phyloP scores from a whole-genome alignment of 2,329 filamentous ascomycete genomes.

The Penicillium brasilianum region DNA sequence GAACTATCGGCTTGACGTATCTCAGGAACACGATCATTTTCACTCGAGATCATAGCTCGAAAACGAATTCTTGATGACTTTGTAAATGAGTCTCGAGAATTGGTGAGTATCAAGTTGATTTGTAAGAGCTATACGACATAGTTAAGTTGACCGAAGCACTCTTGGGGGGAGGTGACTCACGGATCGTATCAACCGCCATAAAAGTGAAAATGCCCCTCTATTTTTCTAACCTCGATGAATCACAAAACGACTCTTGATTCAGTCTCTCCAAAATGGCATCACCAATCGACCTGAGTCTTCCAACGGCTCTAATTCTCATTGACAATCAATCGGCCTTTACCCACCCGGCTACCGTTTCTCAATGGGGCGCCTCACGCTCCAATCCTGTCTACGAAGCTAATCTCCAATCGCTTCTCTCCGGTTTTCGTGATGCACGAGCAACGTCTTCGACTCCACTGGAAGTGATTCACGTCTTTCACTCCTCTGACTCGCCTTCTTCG shows the following conservation, averaged over 20 bases:
- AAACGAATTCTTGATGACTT: neutral
- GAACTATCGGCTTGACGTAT: neutral
- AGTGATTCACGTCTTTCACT: constrained; percentile 55
- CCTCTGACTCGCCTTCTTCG: constrained; percentile 43
- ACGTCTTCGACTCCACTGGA: constrained; percentile 27
- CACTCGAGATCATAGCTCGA: neutral
- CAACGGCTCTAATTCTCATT: constrained; percentile 54
- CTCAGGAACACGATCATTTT: neutral
- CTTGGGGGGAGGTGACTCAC: neutral
- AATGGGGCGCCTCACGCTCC: constrained; percentile 51
- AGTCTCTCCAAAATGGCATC: constrained; percentile 20
- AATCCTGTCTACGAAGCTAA: constrained; percentile 54
- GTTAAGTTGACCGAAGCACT: neutral
- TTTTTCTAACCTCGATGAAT: neutral
- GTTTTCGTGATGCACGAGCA: constrained; percentile 39
- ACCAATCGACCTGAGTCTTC: constrained; percentile 28
- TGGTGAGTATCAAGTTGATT: neutral
- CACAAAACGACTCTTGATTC: neutral
- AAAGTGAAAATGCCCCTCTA: neutral
- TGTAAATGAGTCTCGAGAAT: neutral
- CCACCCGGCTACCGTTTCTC: constrained; percentile 35
- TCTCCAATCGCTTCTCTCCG: constrained; percentile 43
- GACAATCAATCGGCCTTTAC: constrained; percentile 55
- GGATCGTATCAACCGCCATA: neutral
- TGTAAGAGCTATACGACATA: neutral